Percentiles rank a stretch among this genome's conserved stretches.
These are phyloP conservation scores for Madurella fahalii DNA, from an alignment of 2,329 filamentous ascomycete species.

Conservation along the genomic window DNA sequence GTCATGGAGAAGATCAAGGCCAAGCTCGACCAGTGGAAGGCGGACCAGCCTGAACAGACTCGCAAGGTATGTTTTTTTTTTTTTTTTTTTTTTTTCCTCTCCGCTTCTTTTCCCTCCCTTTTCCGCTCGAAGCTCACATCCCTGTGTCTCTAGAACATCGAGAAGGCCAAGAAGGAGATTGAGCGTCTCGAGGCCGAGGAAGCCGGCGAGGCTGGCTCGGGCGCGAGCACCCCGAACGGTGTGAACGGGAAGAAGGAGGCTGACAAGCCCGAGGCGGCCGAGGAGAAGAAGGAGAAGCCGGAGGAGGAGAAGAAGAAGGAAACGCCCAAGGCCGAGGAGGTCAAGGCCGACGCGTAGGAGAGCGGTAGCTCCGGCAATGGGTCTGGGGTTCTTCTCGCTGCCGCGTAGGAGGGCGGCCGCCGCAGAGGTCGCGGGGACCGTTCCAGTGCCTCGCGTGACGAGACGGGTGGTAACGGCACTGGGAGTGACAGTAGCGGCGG, in stretches of 20 bases:
- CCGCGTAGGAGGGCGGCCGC: background rate
- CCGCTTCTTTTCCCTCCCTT: background rate
- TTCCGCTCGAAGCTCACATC: constrained; percentile 1
- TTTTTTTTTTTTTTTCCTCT: background rate
- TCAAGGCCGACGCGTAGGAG: constrained; percentile 13
- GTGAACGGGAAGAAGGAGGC: constrained; percentile 44
- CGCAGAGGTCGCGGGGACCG: too few relatives aligned
- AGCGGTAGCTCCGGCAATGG: background rate
- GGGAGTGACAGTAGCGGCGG: too few relatives aligned
- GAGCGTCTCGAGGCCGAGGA: constrained; percentile 74
- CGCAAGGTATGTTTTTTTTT: constrained; percentile 64
- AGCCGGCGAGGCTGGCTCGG: constrained; percentile 42
- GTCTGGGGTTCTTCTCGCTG: background rate
- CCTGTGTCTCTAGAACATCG: constrained; percentile 67
- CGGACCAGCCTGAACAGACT: constrained; percentile 83
- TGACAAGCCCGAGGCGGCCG: constrained; percentile 46
- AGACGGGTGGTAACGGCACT: too few relatives aligned
- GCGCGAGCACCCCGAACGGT: constrained; percentile 40
- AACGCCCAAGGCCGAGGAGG: constrained; percentile 14
- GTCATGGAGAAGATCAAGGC: constrained; percentile 85
- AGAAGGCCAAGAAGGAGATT: constrained; percentile 94
- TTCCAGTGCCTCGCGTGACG: too few relatives aligned
- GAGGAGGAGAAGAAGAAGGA: constrained; percentile 44
- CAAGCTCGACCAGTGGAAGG: constrained; percentile 89
- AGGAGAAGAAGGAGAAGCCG: constrained; percentile 40